These are phyloP conservation scores for Noccaea caerulescens DNA, from an alignment of 345 rosid genomes.

Conservation along the genomic window DNA sequence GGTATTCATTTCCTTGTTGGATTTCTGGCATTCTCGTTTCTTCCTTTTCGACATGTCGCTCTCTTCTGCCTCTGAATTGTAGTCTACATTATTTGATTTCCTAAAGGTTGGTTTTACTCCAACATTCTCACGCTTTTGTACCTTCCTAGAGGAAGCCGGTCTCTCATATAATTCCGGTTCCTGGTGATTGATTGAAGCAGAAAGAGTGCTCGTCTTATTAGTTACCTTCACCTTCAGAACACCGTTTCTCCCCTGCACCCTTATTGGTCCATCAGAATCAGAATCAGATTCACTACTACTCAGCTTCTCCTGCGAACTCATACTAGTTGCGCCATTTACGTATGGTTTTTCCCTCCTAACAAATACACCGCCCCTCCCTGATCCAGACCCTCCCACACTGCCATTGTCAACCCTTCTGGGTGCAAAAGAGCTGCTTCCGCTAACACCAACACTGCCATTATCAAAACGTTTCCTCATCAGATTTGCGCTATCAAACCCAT, in stretches of 20 bases:
- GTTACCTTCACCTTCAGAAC: slow-evolving; percentile 86
- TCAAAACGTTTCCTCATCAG: slow-evolving; percentile 51
- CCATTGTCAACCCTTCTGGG: slow-evolving; percentile 47
- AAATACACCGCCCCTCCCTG: slow-evolving; percentile 52
- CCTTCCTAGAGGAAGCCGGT: slow-evolving; percentile 43
- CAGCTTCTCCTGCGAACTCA: slow-evolving; percentile 50
- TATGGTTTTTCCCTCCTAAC: slow-evolving; percentile 53
- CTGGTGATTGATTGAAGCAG: slow-evolving; percentile 42
- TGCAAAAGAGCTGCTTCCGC: slow-evolving; percentile 46
- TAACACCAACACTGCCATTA: slow-evolving; percentile 51
- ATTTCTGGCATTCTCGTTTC: slow-evolving; percentile 42
- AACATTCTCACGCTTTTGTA: slow-evolving; percentile 46
- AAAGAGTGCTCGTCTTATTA: slow-evolving; percentile 45
- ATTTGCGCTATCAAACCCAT: slow-evolving; percentile 59
- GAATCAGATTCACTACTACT: slow-evolving; percentile 37
- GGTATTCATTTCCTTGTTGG: slow-evolving; percentile 42
- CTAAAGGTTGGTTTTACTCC: slow-evolving; percentile 44
- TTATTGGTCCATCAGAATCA: slow-evolving; percentile 64
- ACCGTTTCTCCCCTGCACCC: slow-evolving; percentile 96
- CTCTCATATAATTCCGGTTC: slow-evolving; percentile 53
- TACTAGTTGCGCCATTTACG: slow-evolving; percentile 47
- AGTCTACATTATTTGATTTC: slow-evolving; percentile 47
- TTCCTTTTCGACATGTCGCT: slow-evolving; percentile 51
- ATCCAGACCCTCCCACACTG: slow-evolving; percentile 56
- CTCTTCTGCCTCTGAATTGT: slow-evolving; percentile 59